These are phyloP conservation scores for Colletotrichum sp. DNA, from an alignment of 2,329 filamentous ascomycete species.

Conservation along the genomic window DNA sequence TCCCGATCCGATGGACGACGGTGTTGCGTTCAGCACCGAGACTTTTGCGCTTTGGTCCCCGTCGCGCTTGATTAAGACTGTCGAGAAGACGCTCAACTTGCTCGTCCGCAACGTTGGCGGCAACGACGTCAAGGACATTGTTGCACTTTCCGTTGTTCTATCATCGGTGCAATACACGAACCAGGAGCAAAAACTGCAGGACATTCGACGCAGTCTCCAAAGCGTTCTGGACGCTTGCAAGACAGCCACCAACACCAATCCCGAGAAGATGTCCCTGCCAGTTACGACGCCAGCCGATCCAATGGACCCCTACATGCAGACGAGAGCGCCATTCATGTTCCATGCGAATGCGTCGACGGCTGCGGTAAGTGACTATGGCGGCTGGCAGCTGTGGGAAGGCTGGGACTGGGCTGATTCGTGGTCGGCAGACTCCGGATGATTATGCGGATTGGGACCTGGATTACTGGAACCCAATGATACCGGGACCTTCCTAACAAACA, in stretches of 20 bases:
- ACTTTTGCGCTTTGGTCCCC: conserved; percentile 47
- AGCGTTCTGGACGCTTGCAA: conserved; percentile 50
- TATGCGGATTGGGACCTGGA: conserved; percentile 22
- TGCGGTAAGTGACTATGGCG: conserved; percentile 31
- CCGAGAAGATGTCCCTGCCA: conserved; percentile 36
- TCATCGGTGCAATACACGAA: conserved; percentile 46
- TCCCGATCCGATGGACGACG: conserved; percentile 38
- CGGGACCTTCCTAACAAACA: neutral
- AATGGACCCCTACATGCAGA: conserved; percentile 23
- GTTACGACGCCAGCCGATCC: conserved; percentile 10
- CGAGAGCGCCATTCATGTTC: conserved; percentile 29
- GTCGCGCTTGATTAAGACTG: conserved; percentile 43
- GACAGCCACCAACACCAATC: conserved; percentile 46
- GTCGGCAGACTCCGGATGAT: conserved; percentile 21
- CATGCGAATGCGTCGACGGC: conserved; percentile 32
- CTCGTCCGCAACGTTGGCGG: conserved; percentile 51
- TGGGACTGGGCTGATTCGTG: conserved; percentile 36
- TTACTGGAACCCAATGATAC: conserved; percentile 15
- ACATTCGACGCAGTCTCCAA: conserved; percentile 45
- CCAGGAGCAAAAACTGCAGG: conserved; percentile 45
- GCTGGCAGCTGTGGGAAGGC: conserved; percentile 46
- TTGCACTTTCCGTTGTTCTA: conserved; percentile 53
- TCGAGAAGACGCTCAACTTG: conserved; percentile 52
- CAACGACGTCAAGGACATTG: conserved; percentile 56
- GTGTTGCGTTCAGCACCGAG: conserved; percentile 36